Evolutionary conservation across 225 moss, liverwort and hornwort species (phyloP), one percentile per base, ranked within the genome.

Genomic region (Thuidium tamariscinum): DNA sequence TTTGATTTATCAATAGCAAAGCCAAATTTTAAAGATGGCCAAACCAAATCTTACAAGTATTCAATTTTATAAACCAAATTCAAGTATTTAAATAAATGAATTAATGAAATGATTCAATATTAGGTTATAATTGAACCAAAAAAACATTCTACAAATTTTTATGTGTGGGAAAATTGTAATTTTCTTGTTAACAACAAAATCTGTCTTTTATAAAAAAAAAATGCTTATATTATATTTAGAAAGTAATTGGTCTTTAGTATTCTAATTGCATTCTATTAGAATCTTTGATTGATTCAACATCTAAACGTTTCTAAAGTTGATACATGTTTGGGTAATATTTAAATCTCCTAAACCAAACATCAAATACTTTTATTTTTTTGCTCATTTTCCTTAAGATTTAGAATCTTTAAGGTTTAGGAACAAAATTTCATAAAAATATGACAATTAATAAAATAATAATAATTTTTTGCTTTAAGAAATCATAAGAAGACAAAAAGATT

Each of bases 361-460:
- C 2, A 73, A 3, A 15, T 46, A 3, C 30, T 11, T 42, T 29
- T 6, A 11, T 6, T 29, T 46, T 72, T 4, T 41, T 3, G n/a
- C 2, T 13, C 16, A 27, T 44, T 44, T 29, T 42, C 48, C 5
- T 74, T 46, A 7, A 74, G 11, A 74, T 11, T 30, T 41, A 15
- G 0, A 41, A 70, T 11, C 29, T 30, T 18, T 44, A n/a, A n/a
- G n/a, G n/a, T n/a, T n/a, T n/a, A n/a, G n/a, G n/a, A n/a, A 30
- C 16, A 4, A 6, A 10, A 69, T 27, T 42, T 27, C 1, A 16
- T 16, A 71, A 71, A 25, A 16, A 44, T 71, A 0, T 0, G 1
- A 42, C 0, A 0, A 27, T 70, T 42, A 9, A 0, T 26, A 27
- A 26, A 32, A 16, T 17, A 44, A 16, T 9, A 14, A 0, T 4